Evolutionary conservation across 192 early-diverging fungal genomes (phyloP).

Genomic region (Coemansia sp.): DNA sequence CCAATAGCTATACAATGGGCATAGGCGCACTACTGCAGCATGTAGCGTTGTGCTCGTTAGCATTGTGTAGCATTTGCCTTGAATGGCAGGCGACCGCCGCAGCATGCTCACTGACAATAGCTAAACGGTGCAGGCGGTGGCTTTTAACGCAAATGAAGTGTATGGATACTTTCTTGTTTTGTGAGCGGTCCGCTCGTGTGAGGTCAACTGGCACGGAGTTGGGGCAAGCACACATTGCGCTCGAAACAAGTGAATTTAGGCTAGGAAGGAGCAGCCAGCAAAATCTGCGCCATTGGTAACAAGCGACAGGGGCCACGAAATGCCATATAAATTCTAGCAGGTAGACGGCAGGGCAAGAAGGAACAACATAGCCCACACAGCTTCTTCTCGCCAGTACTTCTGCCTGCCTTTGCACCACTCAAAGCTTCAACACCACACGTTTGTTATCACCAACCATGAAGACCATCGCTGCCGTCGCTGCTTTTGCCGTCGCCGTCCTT

Average conservation of each 20-base stretch:
- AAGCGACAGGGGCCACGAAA: too few relatives aligned
- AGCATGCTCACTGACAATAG: background rate
- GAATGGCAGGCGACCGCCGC: too few relatives aligned
- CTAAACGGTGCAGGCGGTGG: background rate
- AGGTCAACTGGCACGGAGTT: too few relatives aligned
- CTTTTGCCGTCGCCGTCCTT: slow-evolving; percentile 23
- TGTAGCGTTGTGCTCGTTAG: background rate
- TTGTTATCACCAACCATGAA: slow-evolving; percentile 21
- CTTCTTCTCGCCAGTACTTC: background rate
- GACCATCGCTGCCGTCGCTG: slow-evolving; percentile 24
- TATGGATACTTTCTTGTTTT: slow-evolving; percentile 1
- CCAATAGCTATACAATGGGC: too few relatives aligned
- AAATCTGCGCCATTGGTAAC: background rate
- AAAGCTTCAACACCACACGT: background rate
- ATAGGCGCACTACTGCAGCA: background rate
- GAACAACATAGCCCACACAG: slow-evolving; percentile 4
- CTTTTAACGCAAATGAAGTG: background rate
- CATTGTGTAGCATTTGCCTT: slow-evolving; percentile 3
- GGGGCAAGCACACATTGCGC: background rate
- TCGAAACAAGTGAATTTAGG: background rate
- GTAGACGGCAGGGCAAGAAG: too few relatives aligned
- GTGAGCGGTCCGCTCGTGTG: background rate
- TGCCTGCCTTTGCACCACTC: background rate
- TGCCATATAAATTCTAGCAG: too few relatives aligned
- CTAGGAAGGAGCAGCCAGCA: background rate